Evolutionary conservation across 768 basidiomycete species (phyloP).

Genomic region (Lactarius hatsudake): DNA sequence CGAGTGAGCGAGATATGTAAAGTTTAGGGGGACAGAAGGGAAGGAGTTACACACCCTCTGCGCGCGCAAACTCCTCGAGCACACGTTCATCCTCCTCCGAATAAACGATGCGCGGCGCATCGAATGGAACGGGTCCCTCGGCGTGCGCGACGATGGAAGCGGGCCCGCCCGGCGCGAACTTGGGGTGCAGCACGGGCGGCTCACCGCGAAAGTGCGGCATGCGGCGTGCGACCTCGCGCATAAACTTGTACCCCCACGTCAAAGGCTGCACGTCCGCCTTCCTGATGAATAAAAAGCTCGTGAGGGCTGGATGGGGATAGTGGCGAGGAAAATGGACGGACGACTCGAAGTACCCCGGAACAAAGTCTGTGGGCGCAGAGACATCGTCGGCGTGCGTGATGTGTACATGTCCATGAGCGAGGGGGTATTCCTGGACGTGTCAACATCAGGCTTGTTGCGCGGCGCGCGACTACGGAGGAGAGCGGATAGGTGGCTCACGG

Average conservation of each 20-base stretch:
- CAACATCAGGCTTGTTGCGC: neutral
- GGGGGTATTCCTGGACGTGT: slow-evolving; percentile 23
- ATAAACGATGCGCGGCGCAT: slow-evolving; percentile 31
- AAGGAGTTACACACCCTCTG: neutral
- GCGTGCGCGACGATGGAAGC: slow-evolving; percentile 27
- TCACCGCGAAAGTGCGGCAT: slow-evolving; percentile 43
- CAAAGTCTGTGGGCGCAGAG: slow-evolving; percentile 27
- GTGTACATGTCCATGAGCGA: slow-evolving; percentile 27
- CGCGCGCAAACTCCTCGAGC: slow-evolving; percentile 33
- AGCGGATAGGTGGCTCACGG: neutral
- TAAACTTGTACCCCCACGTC: slow-evolving; percentile 52
- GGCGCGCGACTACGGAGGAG: no score
- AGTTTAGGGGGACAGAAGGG: no score
- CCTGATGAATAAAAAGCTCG: slow-evolving; percentile 17
- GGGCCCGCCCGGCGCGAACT: slow-evolving; percentile 33
- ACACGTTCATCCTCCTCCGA: slow-evolving; percentile 30
- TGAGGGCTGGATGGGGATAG: slow-evolving; percentile 34
- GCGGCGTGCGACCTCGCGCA: slow-evolving; percentile 51
- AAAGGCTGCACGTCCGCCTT: slow-evolving; percentile 40
- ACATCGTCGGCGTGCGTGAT: slow-evolving; percentile 25
- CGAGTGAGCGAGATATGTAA: neutral
- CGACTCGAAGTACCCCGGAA: slow-evolving; percentile 37
- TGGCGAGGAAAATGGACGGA: slow-evolving; percentile 48
- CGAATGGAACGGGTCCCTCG: slow-evolving; percentile 29
- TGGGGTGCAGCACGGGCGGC: slow-evolving; percentile 31